Evolutionary conservation across 169 alveolate species (phyloP).

Genomic region (Hammondia hammondi): DNA sequence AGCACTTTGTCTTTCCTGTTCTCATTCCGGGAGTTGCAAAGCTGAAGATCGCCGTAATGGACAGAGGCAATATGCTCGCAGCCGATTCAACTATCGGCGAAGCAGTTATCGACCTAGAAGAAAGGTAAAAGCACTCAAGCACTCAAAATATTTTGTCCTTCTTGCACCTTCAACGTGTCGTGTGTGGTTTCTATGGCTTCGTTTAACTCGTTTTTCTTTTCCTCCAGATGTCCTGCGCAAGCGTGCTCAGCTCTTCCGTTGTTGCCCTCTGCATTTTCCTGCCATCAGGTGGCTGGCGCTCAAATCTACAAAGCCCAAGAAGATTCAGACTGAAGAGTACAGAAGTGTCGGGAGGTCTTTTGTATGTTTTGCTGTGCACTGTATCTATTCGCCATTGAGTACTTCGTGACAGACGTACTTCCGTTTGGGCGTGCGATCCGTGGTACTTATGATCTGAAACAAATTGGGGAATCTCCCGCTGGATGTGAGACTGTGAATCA

Average conservation of each 20-base stretch:
- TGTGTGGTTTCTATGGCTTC: background rate
- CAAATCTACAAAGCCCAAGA: background rate
- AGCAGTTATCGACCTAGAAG: conserved; percentile 48
- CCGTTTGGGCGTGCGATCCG: too few relatives aligned
- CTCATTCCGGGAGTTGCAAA: conserved; percentile 53
- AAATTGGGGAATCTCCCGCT: too few relatives aligned
- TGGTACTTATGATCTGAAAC: too few relatives aligned
- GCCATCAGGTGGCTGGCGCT: conserved; percentile 57
- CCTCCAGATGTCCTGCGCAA: too few relatives aligned
- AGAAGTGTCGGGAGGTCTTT: too few relatives aligned
- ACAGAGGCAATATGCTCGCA: conserved; percentile 51
- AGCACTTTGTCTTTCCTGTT: conserved; percentile 61
- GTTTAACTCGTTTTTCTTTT: too few relatives aligned
- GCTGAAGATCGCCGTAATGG: conserved; percentile 54
- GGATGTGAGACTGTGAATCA: too few relatives aligned
- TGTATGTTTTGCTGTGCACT: too few relatives aligned
- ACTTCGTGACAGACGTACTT: too few relatives aligned
- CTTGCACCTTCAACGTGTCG: background rate
- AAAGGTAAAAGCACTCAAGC: background rate
- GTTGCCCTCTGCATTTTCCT: background rate
- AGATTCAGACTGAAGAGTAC: background rate
- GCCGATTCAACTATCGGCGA: conserved; percentile 47
- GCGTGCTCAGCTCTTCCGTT: background rate
- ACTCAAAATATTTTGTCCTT: background rate
- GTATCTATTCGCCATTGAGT: too few relatives aligned